Base-by-base conservation (phyloP, 345 rosid species). In the Hypericum perforatum region DNA sequence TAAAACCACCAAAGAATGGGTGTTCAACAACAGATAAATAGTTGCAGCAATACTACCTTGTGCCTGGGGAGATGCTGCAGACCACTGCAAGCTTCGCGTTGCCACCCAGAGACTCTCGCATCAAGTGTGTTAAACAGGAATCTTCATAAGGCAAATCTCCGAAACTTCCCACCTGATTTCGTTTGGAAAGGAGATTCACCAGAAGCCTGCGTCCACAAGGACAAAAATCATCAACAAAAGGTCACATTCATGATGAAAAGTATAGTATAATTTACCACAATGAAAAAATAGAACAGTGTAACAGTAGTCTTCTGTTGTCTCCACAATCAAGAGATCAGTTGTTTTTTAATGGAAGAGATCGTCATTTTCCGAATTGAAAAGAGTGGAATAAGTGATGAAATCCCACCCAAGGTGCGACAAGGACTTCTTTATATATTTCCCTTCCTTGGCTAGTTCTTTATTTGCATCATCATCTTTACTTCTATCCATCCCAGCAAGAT, bases 101-200 rank as follows among this genome's bases (percentile, higher is more conserved):
- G 70, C 98, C 98, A 56, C 98, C 97, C n/a, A 92, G 81, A 38
- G 94, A 76, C 52, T 92, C 97, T 79, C 72, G 77, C 66, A 89
- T 66, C 59, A 89, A 65, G 72, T 77, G 91, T 47, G 99, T 84
- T 59, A 92, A 74, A 63, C 94, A 72, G 5, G 85, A 92, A 46
- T 78, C 71, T 63, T 53, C 63, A 58, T 80, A 82, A 13, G 72
- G 78, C 56, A 63, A 58, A 71, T 63, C 85, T 60, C 72, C 66
- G 47, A 61, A 56, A 39, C 64, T 70, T 37, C 72, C 81, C 11
- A 63, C 67, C 40, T 76, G 77, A 50, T 56, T 63, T 56, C 69
- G 79, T 59, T 74, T 71, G 7, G 78, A 76, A 9, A 92, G 84
- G 61, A 74, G 63, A 56, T 75, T 62, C 47, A 89, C 95, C 66